phyloP scores from a whole-genome alignment of 2,329 filamentous ascomycete species.

The Bipolaris gigantea region DNA sequence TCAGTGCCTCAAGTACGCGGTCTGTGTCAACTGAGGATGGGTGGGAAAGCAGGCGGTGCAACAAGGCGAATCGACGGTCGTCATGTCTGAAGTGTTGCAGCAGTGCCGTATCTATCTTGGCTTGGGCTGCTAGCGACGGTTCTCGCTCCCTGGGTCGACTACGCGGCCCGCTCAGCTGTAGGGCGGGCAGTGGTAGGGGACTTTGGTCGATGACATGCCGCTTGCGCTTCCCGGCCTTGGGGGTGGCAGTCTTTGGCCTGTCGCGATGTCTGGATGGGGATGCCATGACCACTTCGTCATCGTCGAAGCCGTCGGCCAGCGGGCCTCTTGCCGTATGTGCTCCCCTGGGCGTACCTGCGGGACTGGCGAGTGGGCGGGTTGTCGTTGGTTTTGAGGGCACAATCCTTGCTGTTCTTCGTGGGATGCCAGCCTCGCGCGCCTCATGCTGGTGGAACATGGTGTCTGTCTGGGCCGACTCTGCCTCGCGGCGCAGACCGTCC shows the following conservation, averaged over 20 bases:
- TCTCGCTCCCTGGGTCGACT: constrained; percentile 46
- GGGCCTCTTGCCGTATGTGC: constrained; percentile 58
- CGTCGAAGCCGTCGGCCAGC: constrained; percentile 76
- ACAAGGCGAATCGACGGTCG: constrained; percentile 47
- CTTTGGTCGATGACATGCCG: constrained; percentile 63
- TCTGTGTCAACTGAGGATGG: constrained; percentile 58
- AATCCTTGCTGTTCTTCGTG: constrained; percentile 45
- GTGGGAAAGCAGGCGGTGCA: constrained; percentile 68
- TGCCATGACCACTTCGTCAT: constrained; percentile 60
- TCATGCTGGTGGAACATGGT: constrained; percentile 74
- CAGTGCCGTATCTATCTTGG: constrained; percentile 33
- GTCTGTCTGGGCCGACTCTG: constrained; percentile 68
- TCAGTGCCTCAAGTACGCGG: constrained; percentile 68
- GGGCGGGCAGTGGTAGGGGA: constrained; percentile 57
- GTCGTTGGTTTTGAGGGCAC: constrained; percentile 32
- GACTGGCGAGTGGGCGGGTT: constrained; percentile 24
- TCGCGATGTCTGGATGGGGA: constrained; percentile 57
- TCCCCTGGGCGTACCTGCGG: constrained; percentile 62
- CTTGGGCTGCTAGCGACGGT: neutral
- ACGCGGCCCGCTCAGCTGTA: constrained; percentile 52
- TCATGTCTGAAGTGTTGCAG: constrained; percentile 44
- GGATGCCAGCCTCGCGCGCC: constrained; percentile 59
- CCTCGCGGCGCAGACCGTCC: constrained; percentile 65
- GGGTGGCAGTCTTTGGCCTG: constrained; percentile 58
- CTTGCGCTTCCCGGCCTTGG: constrained; percentile 70